Conservation (phyloP, 108 stramenopile species). For the Nitzschia sp. region DNA sequence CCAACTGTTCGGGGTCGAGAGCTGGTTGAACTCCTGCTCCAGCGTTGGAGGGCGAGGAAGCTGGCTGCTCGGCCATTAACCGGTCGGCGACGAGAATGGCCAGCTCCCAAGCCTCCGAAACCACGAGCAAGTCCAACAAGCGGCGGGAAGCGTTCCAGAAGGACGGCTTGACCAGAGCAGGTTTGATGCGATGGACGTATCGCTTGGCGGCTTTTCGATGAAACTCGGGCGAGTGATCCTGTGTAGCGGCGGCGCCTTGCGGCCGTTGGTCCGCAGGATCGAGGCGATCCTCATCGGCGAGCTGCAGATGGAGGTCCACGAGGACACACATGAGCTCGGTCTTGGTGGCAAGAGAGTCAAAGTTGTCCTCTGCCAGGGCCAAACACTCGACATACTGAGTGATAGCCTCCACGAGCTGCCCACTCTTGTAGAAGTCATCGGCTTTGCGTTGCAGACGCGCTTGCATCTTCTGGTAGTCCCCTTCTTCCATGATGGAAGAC, state of each 20-base stretch:
- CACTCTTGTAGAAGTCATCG: conserved; percentile 21
- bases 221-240: not conserved
- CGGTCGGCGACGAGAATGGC: conserved; percentile 26
- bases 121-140: conserved; percentile 24
- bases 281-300: not conserved
- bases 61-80: not conserved
- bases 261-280: not conserved
- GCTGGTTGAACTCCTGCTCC: not conserved
- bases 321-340: conserved; percentile 36
- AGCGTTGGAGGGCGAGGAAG: not conserved
- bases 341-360: conserved; percentile 25
- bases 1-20: conserved; percentile 13
- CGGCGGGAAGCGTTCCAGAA: conserved; percentile 14
- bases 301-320: conserved; percentile 28
- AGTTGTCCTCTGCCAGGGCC: conserved; percentile 31
- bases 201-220: conserved; percentile 17
- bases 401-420: conserved; percentile 21
- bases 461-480: conserved; percentile 14
- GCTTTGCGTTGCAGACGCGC: conserved; percentile 16
- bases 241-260: not conserved
- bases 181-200: conserved; percentile 32
- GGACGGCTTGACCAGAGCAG: conserved; percentile 23
- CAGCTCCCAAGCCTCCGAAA: conserved; percentile 33
- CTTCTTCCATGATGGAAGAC: conserved; percentile 5
- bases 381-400: conserved; percentile 21